Evolutionary conservation across 1,284 basidiomycete genomes (phyloP), one percentile per base, ranked within the genome.

Genomic region (Trametes versicolor): DNA sequence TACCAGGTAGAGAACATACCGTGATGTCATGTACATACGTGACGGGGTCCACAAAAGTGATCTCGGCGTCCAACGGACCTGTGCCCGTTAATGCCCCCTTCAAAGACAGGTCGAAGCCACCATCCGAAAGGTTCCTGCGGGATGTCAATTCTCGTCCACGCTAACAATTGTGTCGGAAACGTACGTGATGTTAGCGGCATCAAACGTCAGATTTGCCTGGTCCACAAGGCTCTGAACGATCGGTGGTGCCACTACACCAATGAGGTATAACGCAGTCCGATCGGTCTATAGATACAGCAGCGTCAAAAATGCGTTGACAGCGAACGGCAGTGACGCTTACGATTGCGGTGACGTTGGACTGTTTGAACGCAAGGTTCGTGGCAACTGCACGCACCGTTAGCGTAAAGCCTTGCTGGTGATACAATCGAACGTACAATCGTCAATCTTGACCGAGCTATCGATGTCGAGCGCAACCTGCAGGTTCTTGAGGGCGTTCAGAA

Each of bases 201-300:
- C 80, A 74, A 93, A 92, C 6, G 80, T 76, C 50, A 94, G 76
- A 8, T 80, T 68, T 2, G 91, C 82, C 45, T 82, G 80, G 64
- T 88, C 82, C 49, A 94, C 91, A 23, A 94, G 82, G 71, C 83
- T 79, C 74, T 93, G 90, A 6, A 91, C 85, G 56, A 92, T 80
- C 19, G 90, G 88, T 2, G 83, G 85, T 54, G 88, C 87, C 39
- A 91, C 85, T 2, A 87, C 89, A 39, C 90, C 89, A 51, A 93
- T 88, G 55, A 93, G 81, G 77, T 86, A 91, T 32, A 94, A 78
- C 0, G 84, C 85, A 0, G 88, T 87, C 63, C 82, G 71, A 71
- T 93, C 92, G 7, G 87, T 89, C 83, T 89, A 57, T 27, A 36
- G 66, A 1, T 6, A 13, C 5, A 4, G 12, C 12, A 29, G 41